Conservation (phyloP, 2,329 filamentous ascomycete genomes). For the Parafenestella ontariensis region DNA sequence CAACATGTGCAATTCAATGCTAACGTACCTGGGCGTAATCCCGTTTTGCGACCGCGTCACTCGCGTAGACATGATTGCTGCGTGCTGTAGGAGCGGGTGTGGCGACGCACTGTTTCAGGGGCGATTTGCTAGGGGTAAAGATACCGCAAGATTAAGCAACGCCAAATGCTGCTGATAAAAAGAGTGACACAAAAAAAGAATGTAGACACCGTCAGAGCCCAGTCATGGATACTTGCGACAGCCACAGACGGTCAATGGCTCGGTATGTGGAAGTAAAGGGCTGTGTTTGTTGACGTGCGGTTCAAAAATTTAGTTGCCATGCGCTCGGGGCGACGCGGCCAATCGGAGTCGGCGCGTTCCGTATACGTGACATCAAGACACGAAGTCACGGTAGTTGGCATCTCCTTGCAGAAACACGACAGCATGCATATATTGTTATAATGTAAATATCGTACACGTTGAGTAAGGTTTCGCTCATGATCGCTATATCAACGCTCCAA, state of each 20-base stretch:
- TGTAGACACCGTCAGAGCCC: slow-evolving; percentile 10
- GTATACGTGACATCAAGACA: background rate
- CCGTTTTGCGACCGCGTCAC: slow-evolving; percentile 58
- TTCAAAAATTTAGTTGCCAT: slow-evolving; percentile 17
- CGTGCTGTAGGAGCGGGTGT: slow-evolving; percentile 10
- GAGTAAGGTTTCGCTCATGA: background rate
- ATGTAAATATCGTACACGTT: background rate
- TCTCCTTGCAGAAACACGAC: too few species aligned
- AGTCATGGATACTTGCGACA: slow-evolving; percentile 10
- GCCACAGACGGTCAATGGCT: slow-evolving; percentile 14
- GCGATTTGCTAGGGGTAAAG: background rate
- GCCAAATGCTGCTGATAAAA: background rate
- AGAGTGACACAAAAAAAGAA: slow-evolving; percentile 1
- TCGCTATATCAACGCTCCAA: background rate
- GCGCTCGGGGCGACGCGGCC: background rate
- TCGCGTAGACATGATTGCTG: slow-evolving; percentile 44
- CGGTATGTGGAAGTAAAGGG: slow-evolving; percentile 1
- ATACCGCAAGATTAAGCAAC: background rate
- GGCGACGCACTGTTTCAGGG: slow-evolving; percentile 24
- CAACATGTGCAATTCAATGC: background rate
- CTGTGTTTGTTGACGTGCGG: slow-evolving; percentile 32
- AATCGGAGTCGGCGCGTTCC: slow-evolving; percentile 6
- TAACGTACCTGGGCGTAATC: slow-evolving; percentile 56
- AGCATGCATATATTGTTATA: background rate
- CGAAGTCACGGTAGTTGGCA: too few species aligned